Evolutionary conservation across 495 filamentous ascomycete species (phyloP), one percentile per base, ranked within the genome.

Genomic region (Talaromyces proteolyticus): DNA sequence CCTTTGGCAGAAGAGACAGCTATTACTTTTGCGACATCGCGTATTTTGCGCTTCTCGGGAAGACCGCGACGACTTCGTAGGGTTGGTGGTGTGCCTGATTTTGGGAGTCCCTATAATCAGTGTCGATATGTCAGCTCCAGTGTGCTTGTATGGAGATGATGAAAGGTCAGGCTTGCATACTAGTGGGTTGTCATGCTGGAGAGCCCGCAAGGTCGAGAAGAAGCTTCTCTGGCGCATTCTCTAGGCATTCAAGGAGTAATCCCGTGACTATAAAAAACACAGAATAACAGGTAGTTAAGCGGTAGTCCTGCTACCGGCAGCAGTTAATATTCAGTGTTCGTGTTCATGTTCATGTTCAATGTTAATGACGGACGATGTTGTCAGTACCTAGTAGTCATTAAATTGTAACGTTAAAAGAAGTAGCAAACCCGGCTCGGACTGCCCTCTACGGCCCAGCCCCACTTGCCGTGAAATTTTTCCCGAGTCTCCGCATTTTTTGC

Each of bases 1-100:
- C 93, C 93, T 58, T 99, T 99, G 5, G 94, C 93, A 0, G 91
- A 96, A 29, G 89, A 95, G 16, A 99, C 86, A 24, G 89, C 92
- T 49, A 99, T 77, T 16, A 96, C 80, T 59, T 96, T 93, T 57
- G 78, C 76, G 42, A 97, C 91, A 61, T 86, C 79, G 16, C 77
- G 78, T 54, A 99, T 91, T 59, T 75, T 77, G 46, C 88, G 82
- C 57, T 87, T 85, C 51, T 86, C 71, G 2, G 93, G 94, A 7
- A 96, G 78, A 20, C 91, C 89, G 54, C 90, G 82, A 52, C 90
- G 89, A 39, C 88, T 84, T 21, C 85, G 87, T 56, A 95, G 80
- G 46, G 76, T 68, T 25, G 84, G 82, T 42, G 81, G 81, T 3
- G 83, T 84, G 42, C 89, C 87, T 37, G 85, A 84, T 55, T 78